Evolutionary conservation across 495 filamentous ascomycete species (phyloP).

Genomic region (Penicillium subrubescens): DNA sequence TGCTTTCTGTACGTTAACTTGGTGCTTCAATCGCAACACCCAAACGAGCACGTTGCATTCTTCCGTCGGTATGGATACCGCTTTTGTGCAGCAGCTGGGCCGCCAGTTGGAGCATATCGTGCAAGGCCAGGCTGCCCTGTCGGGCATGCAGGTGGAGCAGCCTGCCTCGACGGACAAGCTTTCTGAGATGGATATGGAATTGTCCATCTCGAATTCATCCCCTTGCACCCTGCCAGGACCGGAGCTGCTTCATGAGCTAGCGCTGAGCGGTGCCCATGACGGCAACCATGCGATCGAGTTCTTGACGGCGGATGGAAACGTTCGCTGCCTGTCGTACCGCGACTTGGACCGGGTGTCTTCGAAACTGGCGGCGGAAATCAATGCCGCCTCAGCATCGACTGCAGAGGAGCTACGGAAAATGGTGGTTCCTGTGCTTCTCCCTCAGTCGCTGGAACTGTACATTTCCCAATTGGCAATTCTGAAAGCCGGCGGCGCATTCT

Average conservation of each 20-base stretch:
- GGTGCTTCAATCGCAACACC: conserved; percentile 22
- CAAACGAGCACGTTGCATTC: conserved; percentile 30
- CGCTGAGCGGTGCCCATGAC: conserved; percentile 32
- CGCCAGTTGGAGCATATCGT: conserved; percentile 28
- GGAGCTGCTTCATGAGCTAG: conserved; percentile 65
- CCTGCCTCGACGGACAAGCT: conserved; percentile 14
- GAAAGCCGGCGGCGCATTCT: conserved; percentile 78
- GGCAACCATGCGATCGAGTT: conserved; percentile 60
- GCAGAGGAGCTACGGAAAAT: conserved; percentile 5
- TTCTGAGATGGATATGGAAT: conserved; percentile 11
- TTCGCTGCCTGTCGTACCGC: conserved; percentile 54
- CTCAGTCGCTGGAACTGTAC: conserved; percentile 72
- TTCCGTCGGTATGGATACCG: conserved; percentile 22
- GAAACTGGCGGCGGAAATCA: conserved; percentile 52
- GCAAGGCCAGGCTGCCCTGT: conserved; percentile 19
- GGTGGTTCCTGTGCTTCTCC: conserved; percentile 72
- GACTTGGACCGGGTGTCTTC: conserved; percentile 60
- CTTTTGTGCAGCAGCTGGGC: conserved; percentile 29
- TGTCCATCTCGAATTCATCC: conserved; percentile 65
- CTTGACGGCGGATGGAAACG: conserved; percentile 45
- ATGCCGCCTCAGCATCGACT: conserved; percentile 22
- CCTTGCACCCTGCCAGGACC: conserved; percentile 60
- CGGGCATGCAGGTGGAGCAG: conserved; percentile 17
- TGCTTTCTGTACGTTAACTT: conserved; percentile 17
- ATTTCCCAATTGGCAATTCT: conserved; percentile 70